phyloP scores from a whole-genome alignment of 176 grass and related monocot genomes.

The Sorghum bicolor region Sorghum_bicolor_NCBIv3 NC_012870.2:3415501-3416000 shows the following conservation, averaged over 20 bases:
- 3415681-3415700: constrained; percentile 83
- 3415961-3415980: constrained; percentile 86
- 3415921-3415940: constrained; percentile 78
- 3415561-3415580: constrained; percentile 73
- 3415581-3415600: constrained; percentile 86
- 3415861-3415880: constrained; percentile 73
- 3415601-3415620: constrained; percentile 75
- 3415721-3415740: constrained; percentile 76
- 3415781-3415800: constrained; percentile 96
- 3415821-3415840: constrained; percentile 71
- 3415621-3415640: constrained; percentile 86
- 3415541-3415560: constrained; percentile 55
- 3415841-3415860: constrained; percentile 78
- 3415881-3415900: constrained; percentile 79
- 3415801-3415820: constrained; percentile 87
- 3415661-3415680: constrained; percentile 61
- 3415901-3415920: constrained; percentile 93
- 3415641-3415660: constrained; percentile 63
- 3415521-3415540: not conserved
- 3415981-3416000: constrained; percentile 82
- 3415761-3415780: constrained; percentile 67
- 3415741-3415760: constrained; percentile 53
- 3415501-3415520: not conserved
- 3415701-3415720: constrained; percentile 78
- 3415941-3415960: constrained; percentile 72